These are phyloP conservation scores for Schizosaccharomyces lindneri DNA, from an alignment of 805 yeast species.

Conservation along the genomic window DNA sequence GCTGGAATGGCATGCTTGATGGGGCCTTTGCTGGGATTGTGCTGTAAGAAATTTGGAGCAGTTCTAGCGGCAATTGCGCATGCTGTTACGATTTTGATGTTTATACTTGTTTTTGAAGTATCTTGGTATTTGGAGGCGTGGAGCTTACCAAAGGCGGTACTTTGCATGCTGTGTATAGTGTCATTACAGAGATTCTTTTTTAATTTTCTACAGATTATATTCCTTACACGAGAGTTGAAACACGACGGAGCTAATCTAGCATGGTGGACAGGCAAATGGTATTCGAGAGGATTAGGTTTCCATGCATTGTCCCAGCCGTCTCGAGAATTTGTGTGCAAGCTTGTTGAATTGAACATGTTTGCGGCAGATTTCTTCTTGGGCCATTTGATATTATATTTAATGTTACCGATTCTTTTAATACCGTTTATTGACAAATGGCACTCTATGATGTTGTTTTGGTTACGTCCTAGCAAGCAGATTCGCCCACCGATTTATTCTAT, in stretches of 20 bases:
- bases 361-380: constrained; percentile 92
- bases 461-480: constrained; percentile 84
- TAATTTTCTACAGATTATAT: constrained; percentile 52
- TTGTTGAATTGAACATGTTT: constrained; percentile 81
- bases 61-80: constrained; percentile 90
- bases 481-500: constrained; percentile 93
- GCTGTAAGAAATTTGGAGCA: constrained; percentile 93
- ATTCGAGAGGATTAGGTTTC: constrained; percentile 77
- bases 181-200: constrained; percentile 72
- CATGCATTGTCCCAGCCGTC: constrained; percentile 87
- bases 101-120: constrained; percentile 68
- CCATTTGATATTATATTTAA: constrained; percentile 64
- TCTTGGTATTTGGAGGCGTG: constrained; percentile 95
- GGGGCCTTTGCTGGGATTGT: constrained; percentile 81
- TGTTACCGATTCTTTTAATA: constrained; percentile 60
- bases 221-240: constrained; percentile 87
- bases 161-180: constrained; percentile 64
- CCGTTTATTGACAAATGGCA: constrained; percentile 94
- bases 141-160: constrained; percentile 59
- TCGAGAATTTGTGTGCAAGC: constrained; percentile 85
- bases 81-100: constrained; percentile 74
- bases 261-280: constrained; percentile 99
- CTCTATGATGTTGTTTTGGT: constrained; percentile 95
- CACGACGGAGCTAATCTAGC: constrained; percentile 89
- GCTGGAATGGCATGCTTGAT: constrained; percentile 81